phyloP scores from a whole-genome alignment of 1,139 yeast genomes.

The Kodamaea arcana region DNA sequence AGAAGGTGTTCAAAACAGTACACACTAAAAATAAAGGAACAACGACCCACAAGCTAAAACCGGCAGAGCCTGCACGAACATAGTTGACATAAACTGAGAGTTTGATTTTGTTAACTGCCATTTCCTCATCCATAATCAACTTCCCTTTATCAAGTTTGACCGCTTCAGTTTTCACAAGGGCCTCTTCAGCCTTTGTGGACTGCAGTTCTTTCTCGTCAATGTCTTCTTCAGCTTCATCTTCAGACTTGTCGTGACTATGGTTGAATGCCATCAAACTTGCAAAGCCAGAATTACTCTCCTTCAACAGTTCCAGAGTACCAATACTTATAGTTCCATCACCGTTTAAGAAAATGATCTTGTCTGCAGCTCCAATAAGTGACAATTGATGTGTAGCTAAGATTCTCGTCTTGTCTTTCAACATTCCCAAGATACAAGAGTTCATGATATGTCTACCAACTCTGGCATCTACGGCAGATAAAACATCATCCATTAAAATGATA shows the following conservation, averaged over 20 bases:
- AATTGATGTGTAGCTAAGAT: constrained; percentile 83
- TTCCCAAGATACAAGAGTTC: constrained; percentile 62
- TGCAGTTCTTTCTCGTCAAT: constrained; percentile 12
- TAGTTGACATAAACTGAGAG: constrained; percentile 14
- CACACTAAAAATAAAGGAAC: constrained; percentile 17
- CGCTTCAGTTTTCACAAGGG: constrained; percentile 16
- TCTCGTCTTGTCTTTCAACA: constrained; percentile 59
- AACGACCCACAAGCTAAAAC: constrained; percentile 13
- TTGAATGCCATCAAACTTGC: constrained; percentile 46
- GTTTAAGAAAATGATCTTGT: constrained; percentile 62
- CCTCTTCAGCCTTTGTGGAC: constrained; percentile 26
- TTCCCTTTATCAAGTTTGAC: constrained; percentile 28
- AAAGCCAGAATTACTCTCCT: constrained; percentile 42
- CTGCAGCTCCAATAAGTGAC: constrained; percentile 64
- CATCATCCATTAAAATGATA: constrained; percentile 76
- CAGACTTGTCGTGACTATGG: constrained; percentile 32
- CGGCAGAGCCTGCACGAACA: constrained; percentile 13
- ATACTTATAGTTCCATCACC: constrained; percentile 60
- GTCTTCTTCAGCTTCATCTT: constrained; percentile 17
- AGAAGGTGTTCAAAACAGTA: constrained; percentile 49
- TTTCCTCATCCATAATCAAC: constrained; percentile 23
- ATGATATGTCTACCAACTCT: constrained; percentile 82
- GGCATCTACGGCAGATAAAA: constrained; percentile 87
- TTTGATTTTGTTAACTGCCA: constrained; percentile 16
- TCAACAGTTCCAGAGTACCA: constrained; percentile 56